phyloP scores from a whole-genome alignment of 108 stramenopile genomes.

The Fragilaria crotonensis region DNA sequence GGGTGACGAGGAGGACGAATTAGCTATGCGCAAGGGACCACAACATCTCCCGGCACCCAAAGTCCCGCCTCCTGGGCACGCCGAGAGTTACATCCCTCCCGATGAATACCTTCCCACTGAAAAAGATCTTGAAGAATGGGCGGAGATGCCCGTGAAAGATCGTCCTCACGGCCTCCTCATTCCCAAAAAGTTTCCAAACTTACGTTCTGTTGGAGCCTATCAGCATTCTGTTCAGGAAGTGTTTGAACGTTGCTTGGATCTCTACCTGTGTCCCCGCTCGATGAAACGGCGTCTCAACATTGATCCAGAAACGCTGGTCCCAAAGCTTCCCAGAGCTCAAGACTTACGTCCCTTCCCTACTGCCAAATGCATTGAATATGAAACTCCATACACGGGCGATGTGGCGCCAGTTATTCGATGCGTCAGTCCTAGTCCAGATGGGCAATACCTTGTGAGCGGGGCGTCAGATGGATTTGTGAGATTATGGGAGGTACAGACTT shows the following conservation, averaged over 20 bases:
- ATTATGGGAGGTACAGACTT: slow-evolving; percentile 94
- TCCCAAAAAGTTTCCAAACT: slow-evolving; percentile 83
- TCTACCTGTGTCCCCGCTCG: slow-evolving; percentile 94
- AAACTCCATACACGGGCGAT: slow-evolving; percentile 52
- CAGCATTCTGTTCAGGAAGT: slow-evolving; percentile 87
- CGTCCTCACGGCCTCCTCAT: slow-evolving; percentile 86
- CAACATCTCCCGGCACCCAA: slow-evolving; percentile 98
- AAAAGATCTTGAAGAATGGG: slow-evolving; percentile 91
- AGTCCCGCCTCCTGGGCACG: slow-evolving; percentile 92
- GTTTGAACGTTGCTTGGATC: slow-evolving; percentile 97
- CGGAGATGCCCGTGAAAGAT: slow-evolving; percentile 81
- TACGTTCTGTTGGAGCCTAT: slow-evolving; percentile 94
- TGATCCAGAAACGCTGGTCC: slow-evolving; percentile 96
- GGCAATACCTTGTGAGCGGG: slow-evolving; percentile 94
- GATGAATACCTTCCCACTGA: slow-evolving; percentile 93
- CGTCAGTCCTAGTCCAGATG: slow-evolving; percentile 82
- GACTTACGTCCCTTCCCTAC: slow-evolving; percentile 97
- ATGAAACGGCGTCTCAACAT: slow-evolving; percentile 93
- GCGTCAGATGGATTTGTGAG: slow-evolving; percentile 85
- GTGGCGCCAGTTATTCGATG: slow-evolving; percentile 61
- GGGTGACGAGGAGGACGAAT: slow-evolving; percentile 90
- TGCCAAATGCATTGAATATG: slow-evolving; percentile 76
- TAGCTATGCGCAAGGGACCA: slow-evolving; percentile 81
- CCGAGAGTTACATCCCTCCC: slow-evolving; percentile 95
- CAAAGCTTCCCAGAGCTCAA: slow-evolving; percentile 85